A percentile compares a stretch with the other conserved stretches of the same genome.
These are phyloP conservation scores for Globisporangium uncinulatum DNA, from an alignment of 352 stramenopile genomes.

Conservation along the genomic window DNA sequence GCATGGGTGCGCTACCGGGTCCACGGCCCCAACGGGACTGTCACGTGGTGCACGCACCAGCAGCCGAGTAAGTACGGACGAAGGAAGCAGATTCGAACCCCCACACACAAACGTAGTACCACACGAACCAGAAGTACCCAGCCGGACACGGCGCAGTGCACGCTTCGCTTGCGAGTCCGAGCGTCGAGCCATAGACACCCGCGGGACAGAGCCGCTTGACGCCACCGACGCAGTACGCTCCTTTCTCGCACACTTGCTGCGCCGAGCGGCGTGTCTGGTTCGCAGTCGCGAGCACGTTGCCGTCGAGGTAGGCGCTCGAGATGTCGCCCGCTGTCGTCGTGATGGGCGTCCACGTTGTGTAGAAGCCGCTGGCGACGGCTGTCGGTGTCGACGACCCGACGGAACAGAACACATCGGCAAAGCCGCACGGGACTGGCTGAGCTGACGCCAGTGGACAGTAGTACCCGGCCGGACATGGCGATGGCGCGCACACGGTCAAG, in stretches of 20 bases:
- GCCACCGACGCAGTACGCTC: slow-evolving; percentile 46
- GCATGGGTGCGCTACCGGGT: slow-evolving; percentile 35
- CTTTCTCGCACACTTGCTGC: slow-evolving; percentile 46
- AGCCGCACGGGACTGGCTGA: slow-evolving; percentile 29
- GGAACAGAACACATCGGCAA: slow-evolving; percentile 36
- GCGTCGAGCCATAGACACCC: slow-evolving; percentile 35
- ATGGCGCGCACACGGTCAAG: slow-evolving; percentile 29
- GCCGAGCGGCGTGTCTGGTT: slow-evolving; percentile 36
- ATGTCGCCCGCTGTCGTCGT: slow-evolving; percentile 12
- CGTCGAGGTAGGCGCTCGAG: slow-evolving; percentile 41
- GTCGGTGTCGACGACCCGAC: slow-evolving; percentile 37
- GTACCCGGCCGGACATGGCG: slow-evolving; percentile 43
- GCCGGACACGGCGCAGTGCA: slow-evolving; percentile 54
- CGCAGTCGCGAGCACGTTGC: slow-evolving; percentile 17
- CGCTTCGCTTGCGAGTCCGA: slow-evolving; percentile 29
- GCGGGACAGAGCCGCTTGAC: slow-evolving; percentile 45
- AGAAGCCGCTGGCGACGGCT: slow-evolving; percentile 32
- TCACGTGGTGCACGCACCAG: background rate
- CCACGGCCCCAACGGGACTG: slow-evolving; percentile 39
- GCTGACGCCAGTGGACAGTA: slow-evolving; percentile 46
- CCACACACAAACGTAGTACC: background rate
- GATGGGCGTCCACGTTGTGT: slow-evolving; percentile 41
- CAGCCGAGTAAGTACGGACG: slow-evolving; percentile 1
- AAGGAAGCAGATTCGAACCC: background rate
- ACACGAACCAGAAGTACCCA: slow-evolving; percentile 52